phyloP scores from a whole-genome alignment of 1,284 basidiomycete genomes.

The Malassezia dermatis region DNA sequence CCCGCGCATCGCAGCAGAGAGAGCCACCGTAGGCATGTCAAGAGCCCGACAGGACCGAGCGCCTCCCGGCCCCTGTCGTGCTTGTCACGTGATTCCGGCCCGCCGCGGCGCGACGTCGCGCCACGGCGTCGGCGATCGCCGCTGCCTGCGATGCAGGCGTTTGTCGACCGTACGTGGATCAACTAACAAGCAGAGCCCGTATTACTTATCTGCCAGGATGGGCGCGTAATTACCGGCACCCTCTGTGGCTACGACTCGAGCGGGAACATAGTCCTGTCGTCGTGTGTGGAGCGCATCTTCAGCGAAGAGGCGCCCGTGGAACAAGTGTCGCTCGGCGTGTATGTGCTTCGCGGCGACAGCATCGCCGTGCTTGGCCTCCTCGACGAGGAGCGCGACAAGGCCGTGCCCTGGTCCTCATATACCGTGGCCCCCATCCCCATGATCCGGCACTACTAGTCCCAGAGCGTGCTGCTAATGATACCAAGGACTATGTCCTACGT shows the following conservation, averaged over 20 bases:
- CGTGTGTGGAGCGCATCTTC: slow-evolving; percentile 39
- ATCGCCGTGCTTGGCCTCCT: slow-evolving; percentile 84
- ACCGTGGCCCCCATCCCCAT: slow-evolving; percentile 72
- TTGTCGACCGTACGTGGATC: slow-evolving; percentile 13
- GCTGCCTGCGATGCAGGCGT: slow-evolving; percentile 20
- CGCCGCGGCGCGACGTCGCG: background rate
- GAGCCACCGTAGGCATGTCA: background rate
- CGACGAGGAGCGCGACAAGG: slow-evolving; percentile 70
- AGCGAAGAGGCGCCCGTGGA: slow-evolving; percentile 72
- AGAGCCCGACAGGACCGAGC: background rate
- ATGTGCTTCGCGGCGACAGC: slow-evolving; percentile 94
- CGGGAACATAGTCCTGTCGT: slow-evolving; percentile 38
- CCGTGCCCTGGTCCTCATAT: slow-evolving; percentile 66
- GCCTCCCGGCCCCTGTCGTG: background rate
- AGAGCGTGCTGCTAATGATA: background rate
- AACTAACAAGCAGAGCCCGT: slow-evolving; percentile 57
- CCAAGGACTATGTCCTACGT: background rate
- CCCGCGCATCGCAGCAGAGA: background rate
- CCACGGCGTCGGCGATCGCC: background rate
- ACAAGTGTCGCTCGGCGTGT: slow-evolving; percentile 86
- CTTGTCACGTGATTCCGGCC: background rate
- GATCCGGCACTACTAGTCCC: slow-evolving; percentile 23
- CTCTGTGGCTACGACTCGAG: slow-evolving; percentile 35
- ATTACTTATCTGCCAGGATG: slow-evolving; percentile 78
- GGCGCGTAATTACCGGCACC: slow-evolving; percentile 59